Base-by-base conservation (phyloP, 495 filamentous ascomycete genomes). In the Penicillium nucicola region DNA sequence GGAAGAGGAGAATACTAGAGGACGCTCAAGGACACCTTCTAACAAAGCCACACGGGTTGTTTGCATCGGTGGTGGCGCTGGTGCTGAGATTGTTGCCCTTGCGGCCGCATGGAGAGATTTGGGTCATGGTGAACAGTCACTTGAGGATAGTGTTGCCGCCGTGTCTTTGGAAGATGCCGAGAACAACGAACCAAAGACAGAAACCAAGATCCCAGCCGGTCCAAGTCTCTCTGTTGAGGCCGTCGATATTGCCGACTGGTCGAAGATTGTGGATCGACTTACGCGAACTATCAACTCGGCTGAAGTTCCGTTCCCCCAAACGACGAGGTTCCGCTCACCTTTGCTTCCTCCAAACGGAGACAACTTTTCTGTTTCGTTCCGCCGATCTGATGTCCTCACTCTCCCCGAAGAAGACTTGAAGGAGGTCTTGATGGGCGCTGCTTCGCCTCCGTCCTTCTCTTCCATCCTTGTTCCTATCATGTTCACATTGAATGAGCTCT, bases 401-500 rank as follows among this genome's bases (percentile, higher is more conserved):
- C 53, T 84, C 1, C 54, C 67, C 2, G 67, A 71, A 8, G 48
- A 64, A 0, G 61, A 66, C 0, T 64, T 89, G 4, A 37, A 58
- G 10, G 42, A 58, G 9, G 34, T 83, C 1, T 47, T 84, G 2
- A 52, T 56, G 22, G 57, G 52, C 34, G 10, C 36, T 20, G 51
- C 59, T 9, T 48, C 35, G 1, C 13, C 48, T 35, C 52, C 50
- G 20, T 42, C 53, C 8, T 33, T 56, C 51, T 40, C 46, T 12
- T 43, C 77, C 67, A 38, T 54, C 67, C 75, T 97, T 0, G 74
- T 93, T 4, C 96, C 93, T 0, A 67, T 97, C 1, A 84, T 97
- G 68, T 97, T 97, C 77, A 96, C 92, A 0, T 80, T 97, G n/a
- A 97, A 97, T 66, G 93, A 98, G 69, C 85, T 98, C 4, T 97